These are phyloP conservation scores for Vitis rupestris DNA, from an alignment of 164 flowering plant species.

Conservation along the genomic window DNA sequence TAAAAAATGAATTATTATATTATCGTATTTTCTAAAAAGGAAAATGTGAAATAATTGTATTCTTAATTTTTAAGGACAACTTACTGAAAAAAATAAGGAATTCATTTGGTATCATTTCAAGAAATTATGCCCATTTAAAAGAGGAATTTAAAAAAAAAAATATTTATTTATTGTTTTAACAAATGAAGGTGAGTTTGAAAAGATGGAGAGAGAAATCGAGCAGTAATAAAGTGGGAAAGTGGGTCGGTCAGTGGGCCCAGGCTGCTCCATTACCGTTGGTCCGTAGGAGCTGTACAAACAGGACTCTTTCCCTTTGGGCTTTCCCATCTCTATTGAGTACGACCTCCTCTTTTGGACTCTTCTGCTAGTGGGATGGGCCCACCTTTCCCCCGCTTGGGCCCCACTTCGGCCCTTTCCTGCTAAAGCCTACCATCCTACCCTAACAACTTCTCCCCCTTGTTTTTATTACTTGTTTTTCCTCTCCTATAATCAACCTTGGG, in stretches of 20 bases:
- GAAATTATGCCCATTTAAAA: too few relatives aligned
- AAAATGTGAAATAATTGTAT: too few relatives aligned
- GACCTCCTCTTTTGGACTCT: slow-evolving; percentile 8
- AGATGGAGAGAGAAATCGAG: not conserved
- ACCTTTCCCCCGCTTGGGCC: not conserved
- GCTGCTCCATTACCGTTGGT: not conserved
- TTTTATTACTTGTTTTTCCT: slow-evolving; percentile 3
- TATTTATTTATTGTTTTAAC: not conserved
- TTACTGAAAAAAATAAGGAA: too few relatives aligned
- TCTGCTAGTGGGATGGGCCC: slow-evolving; percentile 14
- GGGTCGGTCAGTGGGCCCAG: slow-evolving; percentile 23
- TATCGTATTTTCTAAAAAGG: too few relatives aligned
- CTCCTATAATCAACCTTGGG: slow-evolving; percentile 18
- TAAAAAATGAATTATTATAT: too few relatives aligned
- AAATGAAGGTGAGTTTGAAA: not conserved
- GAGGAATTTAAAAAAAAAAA: too few relatives aligned
- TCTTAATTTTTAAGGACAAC: too few relatives aligned
- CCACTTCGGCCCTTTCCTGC: not conserved
- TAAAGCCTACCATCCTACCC: slow-evolving; percentile 20
- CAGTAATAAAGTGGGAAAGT: not conserved
- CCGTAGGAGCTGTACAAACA: slow-evolving; percentile 1
- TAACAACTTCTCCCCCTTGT: slow-evolving; percentile 20
- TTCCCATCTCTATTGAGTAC: not conserved
- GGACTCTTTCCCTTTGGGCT: slow-evolving; percentile 17
- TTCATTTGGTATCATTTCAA: too few relatives aligned